These are phyloP conservation scores for Starmerella etchellsii DNA, from an alignment of 805 yeast species.

Conservation along the genomic window DNA sequence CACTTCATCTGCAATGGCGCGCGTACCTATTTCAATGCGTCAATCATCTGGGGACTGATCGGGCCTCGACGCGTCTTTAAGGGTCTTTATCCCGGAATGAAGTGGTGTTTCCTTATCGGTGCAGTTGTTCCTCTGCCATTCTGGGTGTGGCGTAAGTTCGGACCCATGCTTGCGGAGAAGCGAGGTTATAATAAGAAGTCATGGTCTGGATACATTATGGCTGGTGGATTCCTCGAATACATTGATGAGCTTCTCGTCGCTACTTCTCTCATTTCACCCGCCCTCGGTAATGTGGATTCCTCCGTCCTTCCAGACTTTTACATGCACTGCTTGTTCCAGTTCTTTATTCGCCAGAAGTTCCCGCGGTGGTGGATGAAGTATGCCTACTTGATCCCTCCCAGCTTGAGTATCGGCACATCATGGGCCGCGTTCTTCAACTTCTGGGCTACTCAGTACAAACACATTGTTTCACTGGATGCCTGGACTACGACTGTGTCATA, in stretches of 20 bases:
- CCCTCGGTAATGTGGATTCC: too few relatives aligned
- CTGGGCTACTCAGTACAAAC: slow-evolving; percentile 29
- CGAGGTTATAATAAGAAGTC: slow-evolving; percentile 4
- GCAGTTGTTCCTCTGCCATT: slow-evolving; percentile 22
- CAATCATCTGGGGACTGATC: slow-evolving; percentile 33
- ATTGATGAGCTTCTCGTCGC: slow-evolving; percentile 13
- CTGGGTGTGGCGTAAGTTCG: slow-evolving; percentile 8
- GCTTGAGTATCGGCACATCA: slow-evolving; percentile 38
- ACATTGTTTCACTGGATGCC: slow-evolving; percentile 30
- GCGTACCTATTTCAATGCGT: slow-evolving; percentile 37
- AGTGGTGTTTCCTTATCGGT: slow-evolving; percentile 54
- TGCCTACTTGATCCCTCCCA: slow-evolving; percentile 37
- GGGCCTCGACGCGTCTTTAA: slow-evolving; percentile 34
- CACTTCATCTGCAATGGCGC: slow-evolving; percentile 29
- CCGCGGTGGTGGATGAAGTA: slow-evolving; percentile 42
- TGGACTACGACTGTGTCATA: slow-evolving; percentile 34
- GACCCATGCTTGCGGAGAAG: neutral
- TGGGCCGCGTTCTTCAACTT: slow-evolving; percentile 35
- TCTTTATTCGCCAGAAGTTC: slow-evolving; percentile 32
- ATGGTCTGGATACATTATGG: slow-evolving; percentile 26
- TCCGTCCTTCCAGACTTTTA: slow-evolving; percentile 29
- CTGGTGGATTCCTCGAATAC: slow-evolving; percentile 12
- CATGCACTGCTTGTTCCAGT: slow-evolving; percentile 34
- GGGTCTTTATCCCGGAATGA: slow-evolving; percentile 46
- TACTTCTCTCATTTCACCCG: neutral